phyloP scores from a whole-genome alignment of 371 early-diverging fungal species.

The Conidiobolus incongruus region DNA sequence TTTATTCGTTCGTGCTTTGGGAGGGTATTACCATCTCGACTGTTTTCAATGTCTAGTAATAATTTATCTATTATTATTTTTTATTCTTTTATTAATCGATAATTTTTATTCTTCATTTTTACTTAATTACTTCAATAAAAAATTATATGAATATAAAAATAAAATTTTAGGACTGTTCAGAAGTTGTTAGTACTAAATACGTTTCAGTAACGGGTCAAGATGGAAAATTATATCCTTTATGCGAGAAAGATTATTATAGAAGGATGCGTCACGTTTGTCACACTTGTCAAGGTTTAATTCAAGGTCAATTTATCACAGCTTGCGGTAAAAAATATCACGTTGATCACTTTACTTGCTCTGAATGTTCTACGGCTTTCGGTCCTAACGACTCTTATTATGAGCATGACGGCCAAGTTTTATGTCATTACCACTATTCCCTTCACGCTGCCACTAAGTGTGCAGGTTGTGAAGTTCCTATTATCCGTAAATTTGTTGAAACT shows the following conservation, averaged over 20 bases:
- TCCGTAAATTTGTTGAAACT: conserved; percentile 85
- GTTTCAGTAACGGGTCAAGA: conserved; percentile 44
- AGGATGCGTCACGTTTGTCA: conserved; percentile 71
- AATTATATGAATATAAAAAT: not conserved
- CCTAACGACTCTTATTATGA: conserved; percentile 90
- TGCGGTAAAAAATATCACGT: conserved; percentile 78
- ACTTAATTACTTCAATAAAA: not conserved
- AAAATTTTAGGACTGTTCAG: conserved; percentile 67
- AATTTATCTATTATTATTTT: not conserved
- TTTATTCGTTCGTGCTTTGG: conserved; percentile 77
- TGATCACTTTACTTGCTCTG: conserved; percentile 88
- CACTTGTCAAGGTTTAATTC: conserved; percentile 65
- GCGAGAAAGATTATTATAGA: conserved; percentile 77
- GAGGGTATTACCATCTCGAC: conserved; percentile 67
- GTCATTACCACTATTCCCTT: conserved; percentile 75
- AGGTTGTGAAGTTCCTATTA: conserved; percentile 78
- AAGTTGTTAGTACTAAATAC: conserved; percentile 71
- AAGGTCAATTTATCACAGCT: conserved; percentile 82
- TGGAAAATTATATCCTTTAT: conserved; percentile 35
- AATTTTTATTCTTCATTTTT: not conserved
- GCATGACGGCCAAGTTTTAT: conserved; percentile 61
- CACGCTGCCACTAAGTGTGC: conserved; percentile 69
- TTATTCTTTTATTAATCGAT: not conserved
- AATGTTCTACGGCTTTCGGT: conserved; percentile 78
- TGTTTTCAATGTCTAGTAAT: conserved; percentile 85